A percentile compares a stretch with the other conserved stretches of the same genome.
Conservation (phyloP, 805 yeast genomes). For the Wickerhamiella brachini region DNA sequence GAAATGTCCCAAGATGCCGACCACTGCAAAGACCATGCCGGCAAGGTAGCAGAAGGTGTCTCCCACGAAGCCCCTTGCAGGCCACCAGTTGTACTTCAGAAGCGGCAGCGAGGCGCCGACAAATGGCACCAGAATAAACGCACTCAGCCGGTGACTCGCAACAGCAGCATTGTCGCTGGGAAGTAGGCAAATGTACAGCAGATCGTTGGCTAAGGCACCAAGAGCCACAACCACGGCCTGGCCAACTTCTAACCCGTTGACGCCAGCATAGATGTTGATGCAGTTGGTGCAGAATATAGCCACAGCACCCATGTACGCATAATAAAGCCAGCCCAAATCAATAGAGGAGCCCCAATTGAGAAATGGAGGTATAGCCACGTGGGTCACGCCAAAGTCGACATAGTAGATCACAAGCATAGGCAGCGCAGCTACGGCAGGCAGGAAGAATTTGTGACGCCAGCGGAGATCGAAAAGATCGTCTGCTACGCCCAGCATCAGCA, state of each 20-base stretch:
- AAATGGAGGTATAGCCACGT: constrained; percentile 67
- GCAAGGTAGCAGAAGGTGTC: constrained; percentile 97
- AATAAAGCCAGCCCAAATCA: constrained; percentile 70
- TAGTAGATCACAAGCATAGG: constrained; percentile 86
- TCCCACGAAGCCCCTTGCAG: constrained; percentile 89
- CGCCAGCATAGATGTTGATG: constrained; percentile 89
- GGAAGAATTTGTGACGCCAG: constrained; percentile 93
- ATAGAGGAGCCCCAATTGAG: constrained; percentile 33
- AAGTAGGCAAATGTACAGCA: constrained; percentile 38
- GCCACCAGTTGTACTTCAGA: constrained; percentile 73
- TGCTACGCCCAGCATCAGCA: constrained; percentile 72
- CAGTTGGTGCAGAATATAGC: constrained; percentile 94
- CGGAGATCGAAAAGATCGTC: constrained; percentile 92
- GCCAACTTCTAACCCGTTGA: constrained; percentile 93
- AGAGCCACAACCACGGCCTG: constrained; percentile 71
- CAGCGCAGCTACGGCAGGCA: constrained; percentile 88
- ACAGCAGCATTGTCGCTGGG: constrained; percentile 43
- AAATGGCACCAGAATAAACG: constrained; percentile 70
- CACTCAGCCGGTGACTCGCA: constrained; percentile 72
- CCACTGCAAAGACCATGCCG: constrained; percentile 97
- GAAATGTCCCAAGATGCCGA: constrained; percentile 91
- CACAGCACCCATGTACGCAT: constrained; percentile 78
- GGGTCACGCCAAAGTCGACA: constrained; percentile 86
- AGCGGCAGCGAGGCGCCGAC: constrained; percentile 71
- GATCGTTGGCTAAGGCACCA: constrained; percentile 62